These are phyloP conservation scores for Akanthomyces muscarius DNA, from an alignment of 2,329 filamentous ascomycete species.

Conservation along the genomic window DNA sequence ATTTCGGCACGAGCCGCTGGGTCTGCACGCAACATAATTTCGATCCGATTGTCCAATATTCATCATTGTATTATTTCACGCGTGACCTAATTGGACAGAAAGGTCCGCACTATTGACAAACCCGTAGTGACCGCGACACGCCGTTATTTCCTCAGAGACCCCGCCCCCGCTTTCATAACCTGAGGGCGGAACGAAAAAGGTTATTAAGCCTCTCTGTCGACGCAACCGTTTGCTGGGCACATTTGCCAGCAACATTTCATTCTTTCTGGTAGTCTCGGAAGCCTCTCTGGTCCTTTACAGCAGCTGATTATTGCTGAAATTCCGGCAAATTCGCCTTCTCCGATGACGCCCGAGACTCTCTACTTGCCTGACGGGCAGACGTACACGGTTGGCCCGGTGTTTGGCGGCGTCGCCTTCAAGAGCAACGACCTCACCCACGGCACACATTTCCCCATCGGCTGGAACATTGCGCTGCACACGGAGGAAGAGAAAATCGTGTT, in stretches of 20 bases:
- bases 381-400: slow-evolving; percentile 77
- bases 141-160: slow-evolving; percentile 7
- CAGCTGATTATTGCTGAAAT: not conserved
- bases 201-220: slow-evolving; percentile 1
- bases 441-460: slow-evolving; percentile 75
- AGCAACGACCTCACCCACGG: slow-evolving; percentile 67
- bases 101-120: not conserved
- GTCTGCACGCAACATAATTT: not conserved
- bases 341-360: slow-evolving; percentile 45
- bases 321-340: not conserved
- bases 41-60: not conserved
- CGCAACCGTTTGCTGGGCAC: not conserved
- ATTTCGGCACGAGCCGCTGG: slow-evolving; percentile 12
- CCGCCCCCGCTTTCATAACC: slow-evolving; percentile 13
- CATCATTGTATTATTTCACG: not conserved
- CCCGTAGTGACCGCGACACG: not conserved
- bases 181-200: not conserved
- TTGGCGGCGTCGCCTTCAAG: slow-evolving; percentile 89
- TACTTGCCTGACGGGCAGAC: slow-evolving; percentile 85
- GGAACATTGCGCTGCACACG: slow-evolving; percentile 83
- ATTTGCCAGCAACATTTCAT: not conserved
- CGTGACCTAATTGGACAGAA: not conserved
- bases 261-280: not conserved
- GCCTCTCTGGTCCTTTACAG: not conserved
- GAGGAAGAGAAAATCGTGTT: slow-evolving; percentile 38